phyloP scores from a whole-genome alignment of 306 rosid species.

The Medicago arabica region DNA sequence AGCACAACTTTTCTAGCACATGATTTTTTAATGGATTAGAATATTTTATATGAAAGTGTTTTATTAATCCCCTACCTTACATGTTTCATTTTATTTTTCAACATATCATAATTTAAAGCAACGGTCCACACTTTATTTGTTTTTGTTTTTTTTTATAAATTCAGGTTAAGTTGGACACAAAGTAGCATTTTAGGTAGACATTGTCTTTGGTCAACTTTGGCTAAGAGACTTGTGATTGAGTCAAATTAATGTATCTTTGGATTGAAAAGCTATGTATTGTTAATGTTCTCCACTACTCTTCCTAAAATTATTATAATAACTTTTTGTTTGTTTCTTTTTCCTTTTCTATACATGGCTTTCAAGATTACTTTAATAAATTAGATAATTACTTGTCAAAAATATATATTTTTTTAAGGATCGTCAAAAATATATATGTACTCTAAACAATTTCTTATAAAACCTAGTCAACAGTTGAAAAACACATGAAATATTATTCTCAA shows the following conservation, averaged over 20 bases:
- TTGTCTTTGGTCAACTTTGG: conserved; percentile 50
- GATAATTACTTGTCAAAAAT: conserved; percentile 5
- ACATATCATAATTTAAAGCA: not conserved
- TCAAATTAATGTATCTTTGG: conserved; percentile 49
- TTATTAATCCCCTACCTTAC: conserved; percentile 6
- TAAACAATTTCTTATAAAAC: conserved; percentile 25
- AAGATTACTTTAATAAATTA: conserved; percentile 22
- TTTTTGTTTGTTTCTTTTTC: not conserved
- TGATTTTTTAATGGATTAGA: conserved; percentile 28
- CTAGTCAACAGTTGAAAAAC: conserved; percentile 21
- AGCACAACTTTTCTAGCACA: conserved; percentile 34
- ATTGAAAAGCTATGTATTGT: conserved; percentile 27
- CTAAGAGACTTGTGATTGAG: conserved; percentile 45
- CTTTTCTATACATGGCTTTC: not conserved
- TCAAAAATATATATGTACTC: not conserved
- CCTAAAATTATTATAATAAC: not conserved
- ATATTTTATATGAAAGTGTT: not conserved
- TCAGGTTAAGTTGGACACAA: conserved; percentile 37
- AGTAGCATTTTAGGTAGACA: conserved; percentile 47
- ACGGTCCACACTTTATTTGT: conserved; percentile 13
- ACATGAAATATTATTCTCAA: not conserved
- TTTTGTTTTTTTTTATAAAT: conserved; percentile 22
- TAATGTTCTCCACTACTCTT: conserved; percentile 29
- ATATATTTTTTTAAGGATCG: not conserved
- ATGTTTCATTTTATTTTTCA: conserved; percentile 26